Base-by-base conservation (phyloP, 2,329 filamentous ascomycete genomes). In the Aspergillus amoenus region DNA sequence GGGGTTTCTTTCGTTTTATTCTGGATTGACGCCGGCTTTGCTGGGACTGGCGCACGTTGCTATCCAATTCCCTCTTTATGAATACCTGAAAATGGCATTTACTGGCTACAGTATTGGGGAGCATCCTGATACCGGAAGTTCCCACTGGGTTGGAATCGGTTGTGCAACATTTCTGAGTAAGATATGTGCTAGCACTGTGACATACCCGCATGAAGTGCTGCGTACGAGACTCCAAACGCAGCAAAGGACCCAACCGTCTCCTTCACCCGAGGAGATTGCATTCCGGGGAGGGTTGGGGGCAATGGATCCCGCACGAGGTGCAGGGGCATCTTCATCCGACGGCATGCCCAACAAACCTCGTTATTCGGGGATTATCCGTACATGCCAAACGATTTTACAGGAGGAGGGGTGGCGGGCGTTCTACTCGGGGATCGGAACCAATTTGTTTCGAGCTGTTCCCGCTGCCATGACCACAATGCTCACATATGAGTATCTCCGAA, bases 391-490 rank as follows among this genome's bases (percentile, higher is more conserved):
- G 3, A 97, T 99, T 60, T 78, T 97, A 39, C 80, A 79, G 34
- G 94, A 99, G 74, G 94, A 99, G 75, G 94, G 94, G 6, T 97
- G 93, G 93, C 84, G 89, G 61, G 93, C 93, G 3, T 97, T 99
- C 68, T 99, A 99, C 73, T 93, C 93, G 22, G 94, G 94, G 37
- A 91, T 99, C 81, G 94, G 94, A 39, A 96, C 93, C 48, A 99
- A 99, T 76, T 90, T 99, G 86, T 91, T 97, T 81, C 85, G 94
- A 56, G 94, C 94, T 7, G 88, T 99, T 12, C 94, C 94, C 32
- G 92, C 94, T 21, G 93, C 94, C 18, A 96, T 96, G 68, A 96
- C 96, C 24, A 99, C 94, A 3, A 95, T 99, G 88, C 82, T 97
- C 70, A 97, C 93, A 12, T 99, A 96, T 70, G 94, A 99, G 77